A percentile compares a stretch with the other conserved stretches of the same genome.
Conservation (phyloP, 148 eudicot genomes). For the Vaccinium myrtillus region DNA sequence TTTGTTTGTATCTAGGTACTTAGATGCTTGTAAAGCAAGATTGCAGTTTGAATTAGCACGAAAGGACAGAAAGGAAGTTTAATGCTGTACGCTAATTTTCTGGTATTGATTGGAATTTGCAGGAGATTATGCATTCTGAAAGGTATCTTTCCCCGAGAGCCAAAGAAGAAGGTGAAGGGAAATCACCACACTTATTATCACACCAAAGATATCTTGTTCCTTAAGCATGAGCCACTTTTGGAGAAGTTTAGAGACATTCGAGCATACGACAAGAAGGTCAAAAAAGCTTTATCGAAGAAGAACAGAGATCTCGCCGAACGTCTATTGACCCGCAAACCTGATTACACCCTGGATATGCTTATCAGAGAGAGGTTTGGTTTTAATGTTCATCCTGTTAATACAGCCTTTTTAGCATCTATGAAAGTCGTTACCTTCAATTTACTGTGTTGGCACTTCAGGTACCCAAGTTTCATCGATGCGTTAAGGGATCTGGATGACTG, state of each 20-base stretch:
- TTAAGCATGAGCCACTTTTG: conserved; percentile 76
- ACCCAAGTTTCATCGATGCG: conserved; percentile 87
- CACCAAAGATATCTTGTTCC: conserved; percentile 72
- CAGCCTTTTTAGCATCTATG: background rate
- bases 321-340: conserved; percentile 56
- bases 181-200: conserved; percentile 96
- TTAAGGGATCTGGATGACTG: conserved; percentile 91
- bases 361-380: conserved; percentile 65
- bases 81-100: background rate
- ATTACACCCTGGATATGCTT: conserved; percentile 61
- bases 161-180: conserved; percentile 96
- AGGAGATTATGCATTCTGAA: conserved; percentile 90
- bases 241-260: conserved; percentile 70
- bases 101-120: conserved; percentile 7
- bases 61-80: background rate
- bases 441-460: conserved; percentile 42
- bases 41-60: background rate
- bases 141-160: conserved; percentile 87
- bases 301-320: conserved; percentile 74
- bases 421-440: background rate
- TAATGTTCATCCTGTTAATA: background rate
- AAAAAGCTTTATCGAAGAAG: conserved; percentile 75
- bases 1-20: background rate
- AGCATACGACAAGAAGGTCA: conserved; percentile 67
- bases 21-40: too few species aligned